A percentile compares a stretch with the other conserved stretches of the same genome.
Conservation (phyloP, 768 basidiomycete species). For the Ephemerocybe angulata region DNA sequence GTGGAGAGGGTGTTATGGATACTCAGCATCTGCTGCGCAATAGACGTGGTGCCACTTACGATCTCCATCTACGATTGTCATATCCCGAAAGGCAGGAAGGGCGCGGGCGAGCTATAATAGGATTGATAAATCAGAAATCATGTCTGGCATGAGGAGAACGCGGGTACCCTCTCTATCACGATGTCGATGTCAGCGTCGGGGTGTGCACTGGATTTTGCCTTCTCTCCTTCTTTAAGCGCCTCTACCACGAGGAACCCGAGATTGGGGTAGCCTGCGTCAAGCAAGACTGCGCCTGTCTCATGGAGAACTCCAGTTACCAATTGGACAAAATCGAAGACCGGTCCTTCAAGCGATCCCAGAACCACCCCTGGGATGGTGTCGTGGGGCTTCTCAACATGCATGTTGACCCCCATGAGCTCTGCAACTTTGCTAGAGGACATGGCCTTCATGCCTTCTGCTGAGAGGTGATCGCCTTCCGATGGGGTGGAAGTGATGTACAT, state of each 20-base stretch:
- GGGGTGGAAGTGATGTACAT: slow-evolving; percentile 64
- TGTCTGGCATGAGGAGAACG: not conserved
- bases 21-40: too few species aligned
- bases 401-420: slow-evolving; percentile 64
- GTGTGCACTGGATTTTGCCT: slow-evolving; percentile 10
- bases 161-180: slow-evolving; percentile 41
- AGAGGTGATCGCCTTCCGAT: slow-evolving; percentile 56
- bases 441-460: slow-evolving; percentile 60
- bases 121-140: slow-evolving; percentile 11
- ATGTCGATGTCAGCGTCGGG: slow-evolving; percentile 62
- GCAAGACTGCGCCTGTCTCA: slow-evolving; percentile 68
- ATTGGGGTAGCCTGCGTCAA: slow-evolving; percentile 57
- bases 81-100: slow-evolving; percentile 81
- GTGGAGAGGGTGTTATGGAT: not conserved
- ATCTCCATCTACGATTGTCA: slow-evolving; percentile 59
- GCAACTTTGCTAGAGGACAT: slow-evolving; percentile 59
- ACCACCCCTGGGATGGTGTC: slow-evolving; percentile 62
- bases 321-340: slow-evolving; percentile 67
- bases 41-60: slow-evolving; percentile 40
- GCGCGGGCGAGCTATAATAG: slow-evolving; percentile 61
- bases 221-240: slow-evolving; percentile 53
- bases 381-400: slow-evolving; percentile 71
- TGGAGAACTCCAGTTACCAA: slow-evolving; percentile 60
- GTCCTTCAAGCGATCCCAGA: slow-evolving; percentile 75
- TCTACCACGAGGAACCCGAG: slow-evolving; percentile 75